phyloP scores from a whole-genome alignment of 768 basidiomycete genomes.

The Serendipita sp. region DNA sequence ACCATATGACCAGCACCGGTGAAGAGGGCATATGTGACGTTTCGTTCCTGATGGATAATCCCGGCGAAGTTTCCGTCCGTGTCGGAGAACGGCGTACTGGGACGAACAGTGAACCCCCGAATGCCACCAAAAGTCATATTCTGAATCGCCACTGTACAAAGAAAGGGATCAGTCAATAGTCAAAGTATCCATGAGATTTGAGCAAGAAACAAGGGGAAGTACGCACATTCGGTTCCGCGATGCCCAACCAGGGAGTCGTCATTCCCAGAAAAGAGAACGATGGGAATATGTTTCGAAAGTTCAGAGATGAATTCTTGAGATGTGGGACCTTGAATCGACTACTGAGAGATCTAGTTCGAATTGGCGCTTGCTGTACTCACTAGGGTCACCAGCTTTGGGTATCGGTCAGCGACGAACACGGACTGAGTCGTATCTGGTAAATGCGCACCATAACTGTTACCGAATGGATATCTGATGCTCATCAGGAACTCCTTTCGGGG shows the following conservation, averaged over 20 bases:
- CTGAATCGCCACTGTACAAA: conserved; percentile 9
- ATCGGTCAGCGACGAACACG: not conserved
- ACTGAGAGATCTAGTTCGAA: not conserved
- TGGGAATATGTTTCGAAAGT: not conserved
- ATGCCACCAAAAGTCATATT: conserved; percentile 13
- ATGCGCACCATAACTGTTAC: not conserved
- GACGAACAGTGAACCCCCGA: conserved; percentile 12
- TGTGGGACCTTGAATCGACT: not conserved
- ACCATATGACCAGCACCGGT: conserved; percentile 12
- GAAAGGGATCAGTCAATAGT: not conserved
- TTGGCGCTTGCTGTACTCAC: not conserved
- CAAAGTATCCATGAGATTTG: no score
- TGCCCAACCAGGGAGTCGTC: not conserved
- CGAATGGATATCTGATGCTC: not conserved
- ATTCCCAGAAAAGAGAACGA: not conserved
- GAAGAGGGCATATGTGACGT: conserved; percentile 11
- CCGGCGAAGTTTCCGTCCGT: conserved; percentile 10
- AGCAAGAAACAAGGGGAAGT: not conserved
- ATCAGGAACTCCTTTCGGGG: not conserved
- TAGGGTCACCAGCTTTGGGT: not conserved
- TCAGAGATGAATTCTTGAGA: not conserved
- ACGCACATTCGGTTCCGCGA: not conserved
- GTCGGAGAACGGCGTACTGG: conserved; percentile 7
- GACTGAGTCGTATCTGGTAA: not conserved
- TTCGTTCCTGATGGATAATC: conserved; percentile 11